These are phyloP conservation scores for Candida alai DNA, from an alignment of 805 yeast genomes.

Conservation along the genomic window DNA sequence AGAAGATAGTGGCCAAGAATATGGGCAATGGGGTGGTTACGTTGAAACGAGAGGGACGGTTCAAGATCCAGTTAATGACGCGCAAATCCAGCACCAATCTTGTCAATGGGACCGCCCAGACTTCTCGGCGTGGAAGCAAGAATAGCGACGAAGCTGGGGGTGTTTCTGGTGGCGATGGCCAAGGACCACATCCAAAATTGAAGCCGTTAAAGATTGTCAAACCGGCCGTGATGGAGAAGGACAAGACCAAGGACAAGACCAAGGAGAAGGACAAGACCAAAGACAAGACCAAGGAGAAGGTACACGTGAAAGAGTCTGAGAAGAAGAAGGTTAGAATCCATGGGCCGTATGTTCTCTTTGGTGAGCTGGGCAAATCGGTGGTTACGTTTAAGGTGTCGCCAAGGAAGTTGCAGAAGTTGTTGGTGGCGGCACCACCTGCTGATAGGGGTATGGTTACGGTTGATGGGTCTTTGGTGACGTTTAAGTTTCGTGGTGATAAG, in stretches of 20 bases:
- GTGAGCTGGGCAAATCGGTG: background rate
- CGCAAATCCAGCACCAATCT: too few relatives aligned
- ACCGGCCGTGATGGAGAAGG: slow-evolving; percentile 9
- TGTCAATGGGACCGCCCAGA: too few relatives aligned
- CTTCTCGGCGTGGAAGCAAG: slow-evolving; percentile 3
- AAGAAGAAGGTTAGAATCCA: background rate
- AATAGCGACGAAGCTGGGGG: background rate
- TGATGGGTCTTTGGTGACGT: slow-evolving; percentile 1
- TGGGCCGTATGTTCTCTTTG: background rate
- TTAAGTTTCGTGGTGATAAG: background rate
- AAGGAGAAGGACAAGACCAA: background rate
- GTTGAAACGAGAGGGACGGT: slow-evolving; percentile 57
- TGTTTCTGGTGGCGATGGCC: slow-evolving; percentile 1
- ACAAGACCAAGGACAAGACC: background rate
- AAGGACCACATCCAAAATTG: slow-evolving; percentile 9
- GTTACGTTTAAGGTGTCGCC: background rate
- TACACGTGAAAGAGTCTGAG: background rate
- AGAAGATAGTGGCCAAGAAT: slow-evolving; percentile 57
- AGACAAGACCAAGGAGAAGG: background rate
- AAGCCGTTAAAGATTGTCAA: slow-evolving; percentile 11
- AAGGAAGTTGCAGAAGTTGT: background rate
- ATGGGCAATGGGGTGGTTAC: slow-evolving; percentile 52
- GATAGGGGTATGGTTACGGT: background rate
- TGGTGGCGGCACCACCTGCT: background rate
- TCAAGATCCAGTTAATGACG: slow-evolving; percentile 47